Conservation (phyloP, 306 rosid species). For the Elaeagnus macrophylla region DNA sequence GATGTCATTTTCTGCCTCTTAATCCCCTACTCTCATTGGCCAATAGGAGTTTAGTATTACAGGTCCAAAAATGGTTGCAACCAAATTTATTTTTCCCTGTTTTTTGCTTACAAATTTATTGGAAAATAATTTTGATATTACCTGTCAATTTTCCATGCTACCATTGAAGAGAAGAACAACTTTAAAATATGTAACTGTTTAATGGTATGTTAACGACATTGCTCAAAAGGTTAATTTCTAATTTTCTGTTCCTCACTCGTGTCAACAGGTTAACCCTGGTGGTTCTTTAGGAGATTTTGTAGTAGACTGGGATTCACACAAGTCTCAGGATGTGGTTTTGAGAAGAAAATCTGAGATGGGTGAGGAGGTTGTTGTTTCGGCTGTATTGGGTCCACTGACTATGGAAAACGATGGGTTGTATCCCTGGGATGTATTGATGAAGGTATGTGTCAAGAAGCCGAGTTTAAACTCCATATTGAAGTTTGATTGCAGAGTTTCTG, state of each 20-base stretch:
- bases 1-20: no score
- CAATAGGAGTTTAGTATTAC: no score
- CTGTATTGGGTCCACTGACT: constrained; percentile 40
- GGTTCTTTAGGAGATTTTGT: constrained; percentile 45
- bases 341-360: constrained; percentile 46
- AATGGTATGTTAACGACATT: neutral
- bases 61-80: no score
- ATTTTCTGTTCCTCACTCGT: neutral
- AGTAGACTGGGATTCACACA: constrained; percentile 47
- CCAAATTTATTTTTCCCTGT: no score
- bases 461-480: constrained; percentile 49
- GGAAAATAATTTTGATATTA: no score
- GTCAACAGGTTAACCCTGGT: constrained; percentile 28
- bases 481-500: constrained; percentile 51
- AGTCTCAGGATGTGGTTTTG: constrained; percentile 58
- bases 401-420: constrained; percentile 18
- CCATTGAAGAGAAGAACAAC: no score
- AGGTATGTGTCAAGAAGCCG: constrained; percentile 68
- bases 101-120: no score
- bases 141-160: no score
- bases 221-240: no score
- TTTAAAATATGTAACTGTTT: neutral
- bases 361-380: constrained; percentile 71
- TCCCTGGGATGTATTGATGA: constrained; percentile 53
- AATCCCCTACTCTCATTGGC: no score